Percentiles rank a stretch among this genome's conserved stretches.
These are phyloP conservation scores for Phialemonium atrogriseum DNA, from an alignment of 2,329 filamentous ascomycete species.

Conservation along the genomic window DNA sequence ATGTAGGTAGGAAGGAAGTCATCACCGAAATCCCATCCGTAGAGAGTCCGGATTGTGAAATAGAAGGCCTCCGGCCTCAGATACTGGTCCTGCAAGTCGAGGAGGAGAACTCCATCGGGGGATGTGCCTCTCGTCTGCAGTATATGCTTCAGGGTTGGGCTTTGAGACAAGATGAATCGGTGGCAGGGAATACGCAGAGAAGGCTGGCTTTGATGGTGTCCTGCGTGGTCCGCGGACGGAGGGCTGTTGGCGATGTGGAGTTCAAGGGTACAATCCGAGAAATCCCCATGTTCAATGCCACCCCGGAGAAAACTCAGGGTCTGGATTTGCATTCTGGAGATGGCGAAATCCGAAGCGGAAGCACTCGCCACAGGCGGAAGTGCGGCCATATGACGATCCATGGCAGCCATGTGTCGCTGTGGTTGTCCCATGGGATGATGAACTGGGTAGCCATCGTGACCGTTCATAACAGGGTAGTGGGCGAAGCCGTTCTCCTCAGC, in stretches of 20 bases:
- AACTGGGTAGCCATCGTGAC: slow-evolving; percentile 8
- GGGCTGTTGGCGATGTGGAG: slow-evolving; percentile 27
- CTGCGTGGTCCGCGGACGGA: slow-evolving; percentile 12
- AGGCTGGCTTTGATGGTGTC: slow-evolving; percentile 6
- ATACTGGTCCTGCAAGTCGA: slow-evolving; percentile 44
- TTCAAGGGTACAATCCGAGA: slow-evolving; percentile 38
- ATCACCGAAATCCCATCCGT: slow-evolving; percentile 39
- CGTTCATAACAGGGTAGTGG: slow-evolving; percentile 20
- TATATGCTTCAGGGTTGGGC: slow-evolving; percentile 25
- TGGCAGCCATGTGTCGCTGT: slow-evolving; percentile 1
- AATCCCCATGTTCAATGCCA: slow-evolving; percentile 10
- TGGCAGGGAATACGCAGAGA: slow-evolving; percentile 41
- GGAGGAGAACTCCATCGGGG: slow-evolving; percentile 27
- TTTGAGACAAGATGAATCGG: slow-evolving; percentile 47
- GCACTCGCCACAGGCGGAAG: not conserved
- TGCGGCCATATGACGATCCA: slow-evolving; percentile 2
- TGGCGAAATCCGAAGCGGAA: not conserved
- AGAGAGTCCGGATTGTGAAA: slow-evolving; percentile 48
- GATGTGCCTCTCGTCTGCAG: slow-evolving; percentile 20
- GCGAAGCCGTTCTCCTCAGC: slow-evolving; percentile 27
- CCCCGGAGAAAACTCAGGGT: slow-evolving; percentile 10
- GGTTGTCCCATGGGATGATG: slow-evolving; percentile 5
- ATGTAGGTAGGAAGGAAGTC: slow-evolving; percentile 16
- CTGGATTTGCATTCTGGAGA: slow-evolving; percentile 9
- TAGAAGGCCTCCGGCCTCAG: slow-evolving; percentile 48